Conservation (phyloP, 306 rosid genomes). For the Quercus ilex region DNA sequence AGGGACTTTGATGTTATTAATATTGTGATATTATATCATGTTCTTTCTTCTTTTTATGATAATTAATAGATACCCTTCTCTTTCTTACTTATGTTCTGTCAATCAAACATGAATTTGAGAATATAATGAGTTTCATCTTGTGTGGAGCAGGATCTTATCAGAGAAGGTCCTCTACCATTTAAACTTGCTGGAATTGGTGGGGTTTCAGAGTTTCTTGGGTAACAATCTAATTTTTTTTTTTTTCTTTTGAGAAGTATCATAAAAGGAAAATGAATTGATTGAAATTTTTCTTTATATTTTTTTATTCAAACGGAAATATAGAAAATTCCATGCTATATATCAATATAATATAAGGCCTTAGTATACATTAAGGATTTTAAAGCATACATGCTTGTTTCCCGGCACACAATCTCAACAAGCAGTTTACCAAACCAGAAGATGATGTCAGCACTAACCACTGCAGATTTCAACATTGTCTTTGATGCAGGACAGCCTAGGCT, state of each 20-base stretch:
- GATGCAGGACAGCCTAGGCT: no score
- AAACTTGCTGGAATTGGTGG: conserved; percentile 96
- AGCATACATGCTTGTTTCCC: not conserved
- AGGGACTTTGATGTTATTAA: conserved; percentile 16
- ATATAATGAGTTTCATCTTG: conserved; percentile 17
- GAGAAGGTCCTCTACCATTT: conserved; percentile 82
- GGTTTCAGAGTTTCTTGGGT: conserved; percentile 92
- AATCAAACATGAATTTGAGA: conserved; percentile 13
- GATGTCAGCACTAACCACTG: not conserved
- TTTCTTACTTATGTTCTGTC: conserved; percentile 3
- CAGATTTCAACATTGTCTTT: not conserved
- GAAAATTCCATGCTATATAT: not conserved
- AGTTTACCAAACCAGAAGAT: conserved; percentile 16
- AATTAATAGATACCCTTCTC: not conserved
- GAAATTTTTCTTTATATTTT: conserved; percentile 1
- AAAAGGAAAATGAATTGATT: not conserved
- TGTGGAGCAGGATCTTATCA: conserved; percentile 75
- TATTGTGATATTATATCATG: not conserved
- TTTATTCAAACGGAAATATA: not conserved
- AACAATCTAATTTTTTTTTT: conserved; percentile 7
- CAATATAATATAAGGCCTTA: no score
- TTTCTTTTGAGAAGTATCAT: conserved; percentile 9
- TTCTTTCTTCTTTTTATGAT: not conserved
- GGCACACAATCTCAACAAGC: not conserved
- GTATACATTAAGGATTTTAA: not conserved